Conservation (phyloP, 176 grass and related monocot genomes). For the Tillandsia leiboldiana region DNA sequence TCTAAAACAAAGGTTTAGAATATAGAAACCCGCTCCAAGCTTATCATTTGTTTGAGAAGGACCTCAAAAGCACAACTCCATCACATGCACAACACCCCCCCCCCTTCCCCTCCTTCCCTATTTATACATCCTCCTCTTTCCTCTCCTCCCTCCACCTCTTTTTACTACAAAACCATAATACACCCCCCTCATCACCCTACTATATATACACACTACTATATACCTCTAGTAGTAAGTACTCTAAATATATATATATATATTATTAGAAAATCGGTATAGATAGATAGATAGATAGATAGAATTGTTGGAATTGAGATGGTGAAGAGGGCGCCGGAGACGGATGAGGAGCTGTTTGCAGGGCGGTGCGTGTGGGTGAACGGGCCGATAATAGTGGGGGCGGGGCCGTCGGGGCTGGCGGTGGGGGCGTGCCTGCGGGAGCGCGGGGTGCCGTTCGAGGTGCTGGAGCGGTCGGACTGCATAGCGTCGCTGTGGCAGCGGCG, state of each 20-base stretch:
- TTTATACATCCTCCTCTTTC: slow-evolving; percentile 31
- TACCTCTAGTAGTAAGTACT: background rate
- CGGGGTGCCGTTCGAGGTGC: slow-evolving; percentile 54
- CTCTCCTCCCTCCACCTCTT: slow-evolving; percentile 22
- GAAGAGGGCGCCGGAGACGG: slow-evolving; percentile 29
- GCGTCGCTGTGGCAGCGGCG: slow-evolving; percentile 69
- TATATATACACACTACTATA: slow-evolving; percentile 5
- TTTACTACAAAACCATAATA: slow-evolving; percentile 11
- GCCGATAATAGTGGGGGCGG: slow-evolving; percentile 74
- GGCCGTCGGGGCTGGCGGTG: slow-evolving; percentile 54
- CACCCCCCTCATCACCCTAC: background rate
- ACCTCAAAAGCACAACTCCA: background rate
- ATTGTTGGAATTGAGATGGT: slow-evolving; percentile 3
- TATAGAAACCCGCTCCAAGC: background rate
- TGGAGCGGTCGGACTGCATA: slow-evolving; percentile 65
- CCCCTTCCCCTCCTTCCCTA: slow-evolving; percentile 15
- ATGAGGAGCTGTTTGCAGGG: slow-evolving; percentile 38
- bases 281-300: background rate
- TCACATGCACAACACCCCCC: slow-evolving; percentile 14
- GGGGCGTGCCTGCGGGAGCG: slow-evolving; percentile 53
- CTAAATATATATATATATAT: no score
- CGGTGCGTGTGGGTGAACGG: slow-evolving; percentile 54
- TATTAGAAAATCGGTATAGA: no score
- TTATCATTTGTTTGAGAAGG: background rate
- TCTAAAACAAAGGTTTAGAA: background rate